Percentiles rank a stretch among this genome's conserved stretches.
phyloP scores from a whole-genome alignment of 2,329 filamentous ascomycete genomes.

The Fusarium brachygibbosum region DNA sequence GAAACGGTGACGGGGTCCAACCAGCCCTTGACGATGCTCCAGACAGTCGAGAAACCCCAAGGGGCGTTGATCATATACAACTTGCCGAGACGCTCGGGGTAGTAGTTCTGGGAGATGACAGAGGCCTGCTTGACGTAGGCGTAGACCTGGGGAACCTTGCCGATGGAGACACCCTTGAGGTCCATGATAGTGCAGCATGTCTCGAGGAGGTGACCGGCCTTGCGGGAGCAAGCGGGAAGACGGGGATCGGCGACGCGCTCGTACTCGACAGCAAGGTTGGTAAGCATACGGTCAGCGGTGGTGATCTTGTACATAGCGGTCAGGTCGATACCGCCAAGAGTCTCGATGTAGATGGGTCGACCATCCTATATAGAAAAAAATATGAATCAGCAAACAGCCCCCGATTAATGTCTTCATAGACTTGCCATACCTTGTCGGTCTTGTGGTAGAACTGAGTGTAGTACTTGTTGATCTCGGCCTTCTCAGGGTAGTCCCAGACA shows the following conservation, averaged over 20 bases:
- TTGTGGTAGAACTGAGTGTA: conserved; percentile 99
- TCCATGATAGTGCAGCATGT: conserved; percentile 99
- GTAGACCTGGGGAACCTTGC: conserved; percentile 86
- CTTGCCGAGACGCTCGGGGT: conserved; percentile 95
- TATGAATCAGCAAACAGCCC: conserved; percentile 34
- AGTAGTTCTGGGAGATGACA: conserved; percentile 97
- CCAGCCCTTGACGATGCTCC: conserved; percentile 90
- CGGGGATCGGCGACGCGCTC: conserved; percentile 95
- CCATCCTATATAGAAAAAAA: conserved; percentile 75
- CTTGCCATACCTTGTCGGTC: conserved; percentile 77
- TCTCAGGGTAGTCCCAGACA: conserved; percentile 90
- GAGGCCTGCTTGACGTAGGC: conserved; percentile 88
- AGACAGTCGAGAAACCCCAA: conserved; percentile 92
- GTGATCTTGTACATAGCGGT: conserved; percentile 93
- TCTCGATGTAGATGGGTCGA: conserved; percentile 96
- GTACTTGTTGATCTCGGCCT: conserved; percentile 84
- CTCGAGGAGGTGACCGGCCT: conserved; percentile 89
- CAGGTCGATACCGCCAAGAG: conserved; percentile 93
- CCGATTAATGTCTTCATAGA: conserved; percentile 11
- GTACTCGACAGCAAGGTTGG: conserved; percentile 97
- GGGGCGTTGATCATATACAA: conserved; percentile 98
- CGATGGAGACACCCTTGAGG: conserved; percentile 90
- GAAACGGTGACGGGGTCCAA: conserved; percentile 95
- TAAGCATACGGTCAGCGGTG: conserved; percentile 90
- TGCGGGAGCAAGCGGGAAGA: conserved; percentile 94